Evolutionary conservation across 768 basidiomycete species (phyloP).

Genomic region (Rhodotorula graminis): DNA sequence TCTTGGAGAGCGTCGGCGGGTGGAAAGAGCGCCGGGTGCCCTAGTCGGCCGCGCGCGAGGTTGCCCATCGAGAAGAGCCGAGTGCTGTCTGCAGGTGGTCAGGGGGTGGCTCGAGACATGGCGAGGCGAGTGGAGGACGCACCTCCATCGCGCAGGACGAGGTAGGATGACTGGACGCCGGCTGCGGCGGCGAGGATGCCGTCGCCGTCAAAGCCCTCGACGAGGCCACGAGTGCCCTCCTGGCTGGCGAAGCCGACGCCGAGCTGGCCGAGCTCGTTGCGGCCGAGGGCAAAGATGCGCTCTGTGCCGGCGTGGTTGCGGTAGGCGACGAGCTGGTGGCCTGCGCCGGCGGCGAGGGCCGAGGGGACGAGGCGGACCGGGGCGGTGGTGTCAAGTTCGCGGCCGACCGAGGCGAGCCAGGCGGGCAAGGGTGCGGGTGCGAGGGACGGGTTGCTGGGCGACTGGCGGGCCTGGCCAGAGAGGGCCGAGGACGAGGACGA

Average conservation of each 20-base stretch:
- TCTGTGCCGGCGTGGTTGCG: constrained; percentile 11
- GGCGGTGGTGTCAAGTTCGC: constrained; percentile 9
- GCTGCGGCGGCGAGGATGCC: neutral
- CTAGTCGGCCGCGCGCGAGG: constrained; percentile 24
- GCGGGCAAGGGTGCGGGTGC: constrained; percentile 7
- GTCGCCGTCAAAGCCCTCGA: constrained; percentile 37
- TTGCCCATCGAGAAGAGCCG: constrained; percentile 22
- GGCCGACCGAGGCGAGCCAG: constrained; percentile 31
- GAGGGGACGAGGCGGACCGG: neutral
- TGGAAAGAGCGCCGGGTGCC: constrained; percentile 4
- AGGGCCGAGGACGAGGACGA: neutral
- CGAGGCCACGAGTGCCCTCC: constrained; percentile 31
- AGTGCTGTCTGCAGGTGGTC: constrained; percentile 9
- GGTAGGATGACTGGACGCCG: constrained; percentile 15
- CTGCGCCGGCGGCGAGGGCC: neutral
- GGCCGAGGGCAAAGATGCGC: constrained; percentile 22
- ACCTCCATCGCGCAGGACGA: constrained; percentile 15
- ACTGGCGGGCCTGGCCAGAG: neutral
- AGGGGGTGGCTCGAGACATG: no score
- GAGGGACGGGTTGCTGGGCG: constrained; percentile 23
- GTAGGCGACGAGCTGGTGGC: constrained; percentile 23
- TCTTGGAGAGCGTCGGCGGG: neutral
- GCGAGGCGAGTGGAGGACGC: neutral
- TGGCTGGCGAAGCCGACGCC: constrained; percentile 30
- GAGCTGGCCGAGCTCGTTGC: constrained; percentile 32